Evolutionary conservation across 2,329 filamentous ascomycete genomes (phyloP).

Genomic region (Cylindrodendrum hubeiense): DNA sequence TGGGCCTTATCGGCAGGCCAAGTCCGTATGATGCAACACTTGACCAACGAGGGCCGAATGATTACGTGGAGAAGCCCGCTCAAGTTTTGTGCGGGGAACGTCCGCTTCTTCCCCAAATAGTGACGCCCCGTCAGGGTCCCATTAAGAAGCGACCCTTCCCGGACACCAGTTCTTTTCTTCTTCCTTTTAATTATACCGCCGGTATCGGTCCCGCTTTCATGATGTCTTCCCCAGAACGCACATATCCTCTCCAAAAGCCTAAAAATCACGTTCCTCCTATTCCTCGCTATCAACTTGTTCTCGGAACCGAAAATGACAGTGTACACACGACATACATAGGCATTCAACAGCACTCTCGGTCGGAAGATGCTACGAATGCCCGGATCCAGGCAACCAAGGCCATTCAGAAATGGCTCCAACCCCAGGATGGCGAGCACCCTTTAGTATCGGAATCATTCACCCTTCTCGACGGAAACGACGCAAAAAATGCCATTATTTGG

Average conservation of each 20-base stretch:
- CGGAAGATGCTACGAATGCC: background rate
- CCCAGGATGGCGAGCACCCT: background rate
- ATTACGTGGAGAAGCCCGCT: background rate
- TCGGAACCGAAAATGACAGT: constrained; percentile 26
- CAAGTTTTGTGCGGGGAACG: background rate
- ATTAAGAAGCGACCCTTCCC: background rate
- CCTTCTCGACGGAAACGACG: constrained; percentile 44
- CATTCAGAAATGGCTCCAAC: constrained; percentile 26
- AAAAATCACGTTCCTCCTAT: constrained; percentile 45
- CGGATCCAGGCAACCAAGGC: background rate
- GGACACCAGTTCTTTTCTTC: background rate
- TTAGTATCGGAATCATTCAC: constrained; percentile 17
- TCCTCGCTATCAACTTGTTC: constrained; percentile 46
- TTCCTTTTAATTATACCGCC: background rate
- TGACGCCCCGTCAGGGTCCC: no score
- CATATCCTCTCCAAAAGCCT: constrained; percentile 45
- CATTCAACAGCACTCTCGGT: constrained; percentile 35
- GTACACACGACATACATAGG: constrained; percentile 47
- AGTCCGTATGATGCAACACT: background rate
- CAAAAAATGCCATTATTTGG: constrained; percentile 38
- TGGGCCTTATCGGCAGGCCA: background rate
- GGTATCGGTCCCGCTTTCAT: background rate
- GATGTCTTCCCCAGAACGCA: constrained; percentile 31
- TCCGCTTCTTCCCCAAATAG: background rate
- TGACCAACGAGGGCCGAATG: background rate